Evolutionary conservation across 2,329 filamentous ascomycete genomes (phyloP), one percentile per base, ranked within the genome.

Genomic region (Epichloe festucae): DNA sequence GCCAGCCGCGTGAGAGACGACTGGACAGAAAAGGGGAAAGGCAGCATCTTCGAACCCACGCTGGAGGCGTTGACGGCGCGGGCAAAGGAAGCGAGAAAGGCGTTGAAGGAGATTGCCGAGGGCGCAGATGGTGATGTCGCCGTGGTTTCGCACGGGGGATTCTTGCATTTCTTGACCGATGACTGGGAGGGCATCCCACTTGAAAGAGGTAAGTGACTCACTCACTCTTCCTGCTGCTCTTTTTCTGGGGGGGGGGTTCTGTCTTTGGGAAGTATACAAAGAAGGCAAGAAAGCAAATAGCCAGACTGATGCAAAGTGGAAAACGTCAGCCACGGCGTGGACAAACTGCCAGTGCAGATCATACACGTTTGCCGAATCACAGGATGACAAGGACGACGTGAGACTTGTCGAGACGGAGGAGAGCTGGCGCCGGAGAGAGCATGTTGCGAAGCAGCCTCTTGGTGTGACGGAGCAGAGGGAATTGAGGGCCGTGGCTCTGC

Each of bases 121-220:
- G 54, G 58, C 1, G 62, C 57, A 0, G 81, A 86, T 60, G 72
- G 70, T 3, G 78, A 91, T 58, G 78, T 95, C 31, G 80, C 84
- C 0, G 74, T 89, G 2, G 87, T 94, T 7, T 85, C 87, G 3
- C 89, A 95, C 60, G 89, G 89, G 87, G 85, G 85, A 1, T 86
- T 90, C 59, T 64, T 95, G 60, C 89, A 95, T 65, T 94, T 88
- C 60, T 70, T 95, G 56, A 93, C 87, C 0, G 79, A 89, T 58
- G 89, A 95, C 61, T 94, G 83, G 80, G 73, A 80, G 50, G 85
- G 81, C 42, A 75, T 77, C 23, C 63, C 68, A 59, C 59, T 72
- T 3, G 59, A 60, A 0, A 56, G 54, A 53, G 69, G 73, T 75
- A 65, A 52, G 72, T 63, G 34, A 2, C 10, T 15, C 23, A 1